Conservation (phyloP, 2,329 filamentous ascomycete species). For the Tolypocladium sp. region DNA sequence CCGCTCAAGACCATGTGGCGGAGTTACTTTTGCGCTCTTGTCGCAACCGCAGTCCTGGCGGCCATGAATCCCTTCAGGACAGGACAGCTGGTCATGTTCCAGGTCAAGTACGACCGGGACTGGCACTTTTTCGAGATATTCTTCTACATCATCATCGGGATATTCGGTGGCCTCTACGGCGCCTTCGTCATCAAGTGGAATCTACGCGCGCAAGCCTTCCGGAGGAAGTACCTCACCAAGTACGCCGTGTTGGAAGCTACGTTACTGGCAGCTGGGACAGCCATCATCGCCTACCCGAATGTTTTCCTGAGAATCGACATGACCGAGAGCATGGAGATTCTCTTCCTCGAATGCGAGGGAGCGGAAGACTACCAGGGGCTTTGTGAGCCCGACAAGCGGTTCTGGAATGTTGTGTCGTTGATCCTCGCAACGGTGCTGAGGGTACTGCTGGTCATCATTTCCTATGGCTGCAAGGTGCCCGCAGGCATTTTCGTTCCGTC, state of each 20-base stretch:
- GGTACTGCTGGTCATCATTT: slow-evolving; percentile 81
- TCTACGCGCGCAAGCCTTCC: slow-evolving; percentile 78
- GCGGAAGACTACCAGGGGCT: slow-evolving; percentile 82
- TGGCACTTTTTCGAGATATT: slow-evolving; percentile 98
- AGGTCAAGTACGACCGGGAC: slow-evolving; percentile 86
- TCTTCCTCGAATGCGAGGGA: slow-evolving; percentile 89
- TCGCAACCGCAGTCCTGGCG: slow-evolving; percentile 84
- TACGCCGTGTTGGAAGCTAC: slow-evolving; percentile 85
- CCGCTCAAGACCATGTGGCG: slow-evolving; percentile 96
- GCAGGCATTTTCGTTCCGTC: slow-evolving; percentile 97
- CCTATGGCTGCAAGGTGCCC: slow-evolving; percentile 95
- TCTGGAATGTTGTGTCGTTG: slow-evolving; percentile 70
- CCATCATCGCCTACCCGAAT: slow-evolving; percentile 93
- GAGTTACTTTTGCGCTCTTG: slow-evolving; percentile 94
- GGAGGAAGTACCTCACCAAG: slow-evolving; percentile 80
- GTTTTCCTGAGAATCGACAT: slow-evolving; percentile 94
- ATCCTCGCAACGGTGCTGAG: slow-evolving; percentile 72
- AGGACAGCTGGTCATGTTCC: slow-evolving; percentile 98
- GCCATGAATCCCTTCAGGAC: slow-evolving; percentile 98
- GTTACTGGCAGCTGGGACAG: slow-evolving; percentile 71
- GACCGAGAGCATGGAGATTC: slow-evolving; percentile 98
- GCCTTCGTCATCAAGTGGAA: slow-evolving; percentile 99
- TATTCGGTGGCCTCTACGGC: slow-evolving; percentile 91
- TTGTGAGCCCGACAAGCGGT: slow-evolving; percentile 70
- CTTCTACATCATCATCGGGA: slow-evolving; percentile 84